Evolutionary conservation across 2,329 filamentous ascomycete genomes (phyloP).

Genomic region (Corynespora cassiicola): DNA sequence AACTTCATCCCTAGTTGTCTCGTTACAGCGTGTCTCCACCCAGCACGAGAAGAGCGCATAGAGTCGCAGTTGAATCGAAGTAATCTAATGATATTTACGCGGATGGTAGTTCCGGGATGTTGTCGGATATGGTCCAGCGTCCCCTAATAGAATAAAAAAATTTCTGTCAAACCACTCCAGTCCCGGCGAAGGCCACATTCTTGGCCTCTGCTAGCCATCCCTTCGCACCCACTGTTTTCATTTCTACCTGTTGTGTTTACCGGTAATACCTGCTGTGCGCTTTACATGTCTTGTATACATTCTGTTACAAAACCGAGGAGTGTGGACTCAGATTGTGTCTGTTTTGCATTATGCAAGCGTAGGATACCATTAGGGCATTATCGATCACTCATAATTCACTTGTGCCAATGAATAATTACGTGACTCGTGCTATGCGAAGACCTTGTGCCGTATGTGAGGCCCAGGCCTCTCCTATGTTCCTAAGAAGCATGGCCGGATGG

Average conservation of each 20-base stretch:
- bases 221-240: slow-evolving; percentile 15
- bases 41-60: slow-evolving; percentile 90
- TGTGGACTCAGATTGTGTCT: slow-evolving; percentile 8
- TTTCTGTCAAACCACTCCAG: slow-evolving; percentile 9
- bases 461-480: too few relatives aligned
- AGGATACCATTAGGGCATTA: slow-evolving; percentile 1
- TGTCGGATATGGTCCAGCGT: slow-evolving; percentile 4
- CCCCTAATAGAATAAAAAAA: slow-evolving; percentile 20
- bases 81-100: slow-evolving; percentile 24
- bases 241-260: slow-evolving; percentile 12
- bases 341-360: slow-evolving; percentile 2
- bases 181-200: background rate
- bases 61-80: slow-evolving; percentile 20
- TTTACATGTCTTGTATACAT: slow-evolving; percentile 13
- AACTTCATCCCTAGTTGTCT: slow-evolving; percentile 72
- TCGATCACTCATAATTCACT: too few relatives aligned
- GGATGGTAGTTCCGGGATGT: too few relatives aligned
- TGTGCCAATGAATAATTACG: too few relatives aligned
- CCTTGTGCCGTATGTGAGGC: too few relatives aligned
- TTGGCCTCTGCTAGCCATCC: slow-evolving; percentile 4
- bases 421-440: too few relatives aligned
- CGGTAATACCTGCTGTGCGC: slow-evolving; percentile 14
- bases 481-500: too few relatives aligned
- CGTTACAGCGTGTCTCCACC: slow-evolving; percentile 86
- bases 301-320: slow-evolving; percentile 13